phyloP scores from a whole-genome alignment of 148 eudicot genomes.

The Talinum fruticosum region DNA sequence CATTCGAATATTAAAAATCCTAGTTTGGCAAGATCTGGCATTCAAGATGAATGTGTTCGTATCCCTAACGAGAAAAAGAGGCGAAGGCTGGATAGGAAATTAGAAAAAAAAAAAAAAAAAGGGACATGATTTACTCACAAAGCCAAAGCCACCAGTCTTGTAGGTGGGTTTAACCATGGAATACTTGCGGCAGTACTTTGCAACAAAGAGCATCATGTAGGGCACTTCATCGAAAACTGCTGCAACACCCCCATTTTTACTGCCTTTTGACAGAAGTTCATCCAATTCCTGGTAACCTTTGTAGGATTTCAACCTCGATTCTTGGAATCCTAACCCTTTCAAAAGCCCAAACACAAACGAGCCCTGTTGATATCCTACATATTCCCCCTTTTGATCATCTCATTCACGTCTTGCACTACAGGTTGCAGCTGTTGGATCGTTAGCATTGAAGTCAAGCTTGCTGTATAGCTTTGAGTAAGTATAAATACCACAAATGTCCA shows the following conservation, averaged over 20 bases:
- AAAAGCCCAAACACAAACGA: conserved; percentile 31
- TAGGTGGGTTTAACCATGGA: conserved; percentile 20
- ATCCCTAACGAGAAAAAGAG: too few species aligned
- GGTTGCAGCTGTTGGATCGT: conserved; percentile 36
- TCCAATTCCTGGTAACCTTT: conserved; percentile 16
- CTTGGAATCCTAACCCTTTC: conserved; percentile 17
- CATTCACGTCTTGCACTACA: conserved; percentile 17
- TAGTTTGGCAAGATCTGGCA: too few species aligned
- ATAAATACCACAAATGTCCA: conserved; percentile 35
- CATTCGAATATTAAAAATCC: too few species aligned
- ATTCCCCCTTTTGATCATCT: conserved; percentile 18
- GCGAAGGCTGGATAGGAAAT: too few species aligned
- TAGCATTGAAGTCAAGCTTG: conserved; percentile 36
- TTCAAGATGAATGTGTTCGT: too few species aligned
- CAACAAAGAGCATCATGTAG: conserved; percentile 30
- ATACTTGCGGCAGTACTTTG: conserved; percentile 17
- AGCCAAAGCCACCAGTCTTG: conserved; percentile 31
- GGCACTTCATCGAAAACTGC: conserved; percentile 34
- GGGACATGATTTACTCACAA: conserved; percentile 14
- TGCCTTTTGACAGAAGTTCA: conserved; percentile 23
- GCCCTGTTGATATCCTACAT: conserved; percentile 34
- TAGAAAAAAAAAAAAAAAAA: too few species aligned
- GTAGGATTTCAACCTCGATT: conserved; percentile 16
- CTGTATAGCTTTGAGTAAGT: conserved; percentile 35
- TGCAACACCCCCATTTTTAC: conserved; percentile 25